Base-by-base conservation (phyloP, 2,329 filamentous ascomycete species). In the Cyphellophora attinorum region DNA sequence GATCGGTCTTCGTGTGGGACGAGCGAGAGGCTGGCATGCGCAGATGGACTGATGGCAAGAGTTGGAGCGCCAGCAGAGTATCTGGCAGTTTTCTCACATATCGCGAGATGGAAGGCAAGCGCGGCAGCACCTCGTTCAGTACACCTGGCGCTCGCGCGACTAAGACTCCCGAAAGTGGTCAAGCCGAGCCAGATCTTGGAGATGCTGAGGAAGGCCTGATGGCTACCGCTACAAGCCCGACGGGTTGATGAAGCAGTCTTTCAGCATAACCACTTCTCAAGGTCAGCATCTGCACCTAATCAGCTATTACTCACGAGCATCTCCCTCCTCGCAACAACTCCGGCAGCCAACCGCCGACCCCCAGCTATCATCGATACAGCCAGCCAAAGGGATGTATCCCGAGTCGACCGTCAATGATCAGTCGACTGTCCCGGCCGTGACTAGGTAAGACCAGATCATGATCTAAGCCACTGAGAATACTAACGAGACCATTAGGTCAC, bases 1-100 rank as follows among this genome's bases (percentile, higher is more conserved):
- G 91, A 28, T 98, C 91, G 0, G 89, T 98, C 3, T 98, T 96
- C 53, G 91, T 98, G n/a, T 98, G 91, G 91, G 91, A 98, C 59
- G 91, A 98, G 67, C 72, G 89, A 50, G 91, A 98, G 66, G 91
- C 91, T 8, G 91, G 91, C 47, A 98, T 98, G 91, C 75, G 91
- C 53, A 72, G 91, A 59, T 98, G 91, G 91, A 98, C 91, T 1
- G 91, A 98, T 51, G 91, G 91, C 37, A 98, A 98, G 60, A 96
- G 89, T 21, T 98, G 91, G 91, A 96, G 89, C 54, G 91, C 91
- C 19, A 96, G 89, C 62, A 77, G 91, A 43, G 91, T 98, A 1
- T 96, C 89, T 0, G 91, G 91, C 33, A 96, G 91, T 64, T 98
- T 98, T 58, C 62, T 98, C 40, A 96, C 91, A 5, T 98, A 98